Base-by-base conservation (phyloP, 306 rosid species). In the Mimosa pudica region DNA sequence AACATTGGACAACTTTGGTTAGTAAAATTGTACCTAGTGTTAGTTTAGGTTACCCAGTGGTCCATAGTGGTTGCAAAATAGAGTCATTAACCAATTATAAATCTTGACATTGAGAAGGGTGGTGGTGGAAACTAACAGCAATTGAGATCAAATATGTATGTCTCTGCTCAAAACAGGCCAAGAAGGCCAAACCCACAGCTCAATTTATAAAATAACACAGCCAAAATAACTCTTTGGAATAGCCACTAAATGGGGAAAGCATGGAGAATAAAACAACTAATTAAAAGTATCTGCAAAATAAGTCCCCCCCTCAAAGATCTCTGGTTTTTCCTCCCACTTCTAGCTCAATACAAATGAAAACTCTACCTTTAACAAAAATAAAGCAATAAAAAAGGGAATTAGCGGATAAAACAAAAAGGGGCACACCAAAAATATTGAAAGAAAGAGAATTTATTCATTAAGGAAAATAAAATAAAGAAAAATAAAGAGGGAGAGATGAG, bases 261-360 rank as follows among this genome's bases (percentile, higher is more conserved):
- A 47, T 35, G 1, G 13, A 36, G 42, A 48, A 67, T 33, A 49
- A 4, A 61, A 74, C 1, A 7, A 60, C 69, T 74, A 44, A 36
- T n/a, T 35, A 17, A 55, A 49, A 36, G 12, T 36, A n/a, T 51
- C 18, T 17, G 49, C 70, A 64, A 66, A 84, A 84, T 76, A 61
- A 68, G 71, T 41, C 70, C n/a, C 66, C 60, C 45, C 78, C 68
- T 68, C 35, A 77, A 70, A 74, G 82, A 83, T 78, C 80, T 11
- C 66, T 6, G 5, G 60, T 20, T 11, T 24, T 24, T 42, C 38
- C 6, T 49, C 51, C 63, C 38, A 64, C 18, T 11, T 17, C 11
- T 17, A 35, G 20, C 24, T 12, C 20, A 55, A 73, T 51, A 30
- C 14, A 44, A 41, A 24, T 8, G 42, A 30, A 24, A 44, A 41